A percentile compares a stretch with the other conserved stretches of the same genome.
These are phyloP conservation scores for Cercospora sesami DNA, from an alignment of 2,329 filamentous ascomycete species.

Conservation along the genomic window DNA sequence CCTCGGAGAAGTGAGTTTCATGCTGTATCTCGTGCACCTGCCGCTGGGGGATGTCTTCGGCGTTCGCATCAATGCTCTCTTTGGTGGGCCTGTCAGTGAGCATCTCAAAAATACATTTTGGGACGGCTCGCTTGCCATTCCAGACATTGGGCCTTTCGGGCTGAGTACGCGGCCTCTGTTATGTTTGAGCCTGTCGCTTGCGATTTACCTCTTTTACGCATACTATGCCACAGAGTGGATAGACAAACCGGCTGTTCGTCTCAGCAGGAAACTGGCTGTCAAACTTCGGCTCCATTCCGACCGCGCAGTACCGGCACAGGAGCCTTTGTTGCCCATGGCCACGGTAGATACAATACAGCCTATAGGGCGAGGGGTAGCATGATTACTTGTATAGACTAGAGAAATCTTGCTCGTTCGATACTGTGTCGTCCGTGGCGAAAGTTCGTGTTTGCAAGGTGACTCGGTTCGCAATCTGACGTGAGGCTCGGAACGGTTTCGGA, in stretches of 20 bases:
- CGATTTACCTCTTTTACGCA: conserved; percentile 55
- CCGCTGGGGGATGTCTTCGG: conserved; percentile 56
- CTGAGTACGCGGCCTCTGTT: conserved; percentile 56
- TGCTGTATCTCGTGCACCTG: conserved; percentile 63
- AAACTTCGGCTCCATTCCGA: background rate
- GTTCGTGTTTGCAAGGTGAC: background rate
- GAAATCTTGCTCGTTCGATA: background rate
- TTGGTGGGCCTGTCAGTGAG: conserved; percentile 36
- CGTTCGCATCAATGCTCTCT: conserved; percentile 54
- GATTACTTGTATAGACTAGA: background rate
- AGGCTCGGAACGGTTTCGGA: background rate
- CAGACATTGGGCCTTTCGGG: conserved; percentile 54
- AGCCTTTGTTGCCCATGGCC: background rate
- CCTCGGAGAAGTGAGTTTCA: conserved; percentile 61
- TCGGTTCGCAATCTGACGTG: background rate
- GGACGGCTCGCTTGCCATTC: conserved; percentile 40
- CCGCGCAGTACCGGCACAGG: background rate
- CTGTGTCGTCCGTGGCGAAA: background rate
- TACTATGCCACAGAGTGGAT: conserved; percentile 59
- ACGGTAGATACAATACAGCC: background rate
- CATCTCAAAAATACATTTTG: conserved; percentile 9
- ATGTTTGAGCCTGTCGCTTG: conserved; percentile 56
- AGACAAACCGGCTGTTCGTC: conserved; percentile 57
- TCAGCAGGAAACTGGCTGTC: conserved; percentile 46
- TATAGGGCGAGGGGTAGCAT: background rate